Evolutionary conservation across 2,329 filamentous ascomycete species (phyloP).

Genomic region (Paracoccidioides brasiliensis): DNA sequence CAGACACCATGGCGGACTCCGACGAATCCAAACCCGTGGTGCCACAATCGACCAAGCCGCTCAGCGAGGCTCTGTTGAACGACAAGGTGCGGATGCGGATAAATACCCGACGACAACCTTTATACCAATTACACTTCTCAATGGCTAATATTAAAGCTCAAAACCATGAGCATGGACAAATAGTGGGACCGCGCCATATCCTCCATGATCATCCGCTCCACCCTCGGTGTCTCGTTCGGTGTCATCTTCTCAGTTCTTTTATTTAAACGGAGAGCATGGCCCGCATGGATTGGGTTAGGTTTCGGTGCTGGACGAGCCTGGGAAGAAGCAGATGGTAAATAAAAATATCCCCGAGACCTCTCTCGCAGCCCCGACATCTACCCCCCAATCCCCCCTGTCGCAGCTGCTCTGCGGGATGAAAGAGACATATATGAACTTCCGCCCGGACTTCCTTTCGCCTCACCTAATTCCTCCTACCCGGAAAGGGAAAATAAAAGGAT

Average conservation of each 20-base stretch:
- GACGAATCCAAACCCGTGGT: slow-evolving; percentile 45
- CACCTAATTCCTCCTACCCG: neutral
- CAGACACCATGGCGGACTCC: slow-evolving; percentile 43
- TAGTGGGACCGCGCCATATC: slow-evolving; percentile 99
- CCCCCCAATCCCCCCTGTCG: too few relatives aligned
- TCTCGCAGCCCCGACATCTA: neutral
- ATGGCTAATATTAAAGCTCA: neutral
- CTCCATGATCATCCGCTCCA: slow-evolving; percentile 91
- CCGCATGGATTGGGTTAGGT: slow-evolving; percentile 83
- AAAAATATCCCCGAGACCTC: neutral
- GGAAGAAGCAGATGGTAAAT: slow-evolving; percentile 87
- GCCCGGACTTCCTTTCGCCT: neutral
- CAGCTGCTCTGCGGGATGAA: neutral
- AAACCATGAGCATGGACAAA: neutral
- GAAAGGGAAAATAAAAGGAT: too few relatives aligned
- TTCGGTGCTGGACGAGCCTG: slow-evolving; percentile 95
- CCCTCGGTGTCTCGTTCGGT: slow-evolving; percentile 90
- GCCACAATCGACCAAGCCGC: slow-evolving; percentile 59
- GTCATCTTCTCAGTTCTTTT: slow-evolving; percentile 96
- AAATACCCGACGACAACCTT: neutral
- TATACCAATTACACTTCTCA: neutral
- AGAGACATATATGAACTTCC: neutral
- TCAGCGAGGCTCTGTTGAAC: slow-evolving; percentile 96
- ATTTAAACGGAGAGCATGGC: slow-evolving; percentile 97
- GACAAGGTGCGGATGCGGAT: slow-evolving; percentile 63